These are phyloP conservation scores for Trichosporon inkin DNA, from an alignment of 1,284 basidiomycete genomes.

Conservation along the genomic window DNA sequence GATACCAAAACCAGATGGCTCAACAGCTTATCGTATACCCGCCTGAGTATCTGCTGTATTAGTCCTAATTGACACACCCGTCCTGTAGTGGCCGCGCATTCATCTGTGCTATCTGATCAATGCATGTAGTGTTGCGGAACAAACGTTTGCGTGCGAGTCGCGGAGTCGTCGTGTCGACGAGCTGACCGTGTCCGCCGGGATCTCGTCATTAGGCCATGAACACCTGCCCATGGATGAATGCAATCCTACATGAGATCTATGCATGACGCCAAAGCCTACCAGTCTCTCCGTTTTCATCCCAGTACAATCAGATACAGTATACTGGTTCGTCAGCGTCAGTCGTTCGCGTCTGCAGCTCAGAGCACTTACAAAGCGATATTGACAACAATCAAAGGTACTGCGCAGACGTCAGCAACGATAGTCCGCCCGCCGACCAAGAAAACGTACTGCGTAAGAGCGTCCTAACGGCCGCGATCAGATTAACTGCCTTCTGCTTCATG, in stretches of 20 bases:
- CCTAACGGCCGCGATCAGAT: slow-evolving; percentile 87
- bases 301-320: slow-evolving; percentile 14
- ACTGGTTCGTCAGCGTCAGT: slow-evolving; percentile 14
- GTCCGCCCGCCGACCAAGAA: background rate
- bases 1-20: background rate
- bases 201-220: background rate
- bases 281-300: slow-evolving; percentile 9
- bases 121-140: slow-evolving; percentile 4
- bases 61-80: slow-evolving; percentile 1
- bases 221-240: too few species aligned
- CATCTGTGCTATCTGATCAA: slow-evolving; percentile 7
- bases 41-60: slow-evolving; percentile 2
- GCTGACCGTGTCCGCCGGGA: too few species aligned
- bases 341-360: too few species aligned
- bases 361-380: slow-evolving; percentile 64
- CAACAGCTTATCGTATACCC: background rate
- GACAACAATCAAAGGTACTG: slow-evolving; percentile 79
- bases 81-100: slow-evolving; percentile 6
- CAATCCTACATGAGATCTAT: background rate
- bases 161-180: too few species aligned
- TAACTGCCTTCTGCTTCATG: slow-evolving; percentile 80
- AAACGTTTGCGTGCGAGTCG: too few species aligned
- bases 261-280: slow-evolving; percentile 7
- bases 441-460: slow-evolving; percentile 88
- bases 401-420: slow-evolving; percentile 28